Evolutionary conservation across 352 stramenopile species (phyloP), one percentile per base, ranked within the genome.

Genomic region (Pythium chondricola): DNA sequence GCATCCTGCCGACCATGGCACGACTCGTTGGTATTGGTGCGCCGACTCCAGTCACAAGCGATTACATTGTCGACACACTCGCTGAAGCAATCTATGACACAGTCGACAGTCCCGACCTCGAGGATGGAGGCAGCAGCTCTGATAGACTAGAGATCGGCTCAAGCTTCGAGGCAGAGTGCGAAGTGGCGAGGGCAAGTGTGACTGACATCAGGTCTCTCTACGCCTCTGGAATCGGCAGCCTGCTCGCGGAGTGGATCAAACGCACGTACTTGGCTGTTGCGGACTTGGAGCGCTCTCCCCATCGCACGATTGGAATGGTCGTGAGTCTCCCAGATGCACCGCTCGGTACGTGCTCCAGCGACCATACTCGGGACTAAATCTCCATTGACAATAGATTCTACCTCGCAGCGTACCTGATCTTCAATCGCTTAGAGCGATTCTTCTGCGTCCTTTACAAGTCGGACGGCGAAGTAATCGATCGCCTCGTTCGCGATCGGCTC

Each of bases 401-500:
- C 17, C 6, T 10, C 4, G 13, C 25, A 53, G 48, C 45, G 5
- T 43, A 35, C 1, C 17, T 64, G 13, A n/a, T 37, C 6, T 54
- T 64, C 38, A 48, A 43, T 5, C 39, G 33, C 13, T 0, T 37
- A 2, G 9, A 46, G 2, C 40, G 49, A 22, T 10, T 17, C 2
- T 65, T 65, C 31, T 25, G 29, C 2, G n/a, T 65, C 17, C 4
- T 60, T 6, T 32, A 60, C 14, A 41, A 43, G 7, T 36, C 57
- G 5, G 40, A 60, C 14, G 22, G 26, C 8, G 26, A 32, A 11
- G 13, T 57, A 0, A 9, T 59, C 21, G 57, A 59, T 8, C 49
- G 57, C 1, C 57, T 65, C 17, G 57, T 56, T 30, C 35, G 46
- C 29, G 50, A 60, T 32, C 45, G 35, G 2, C 48, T 65, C 50